Evolutionary conservation across 495 filamentous ascomycete species (phyloP).

Genomic region (Aspergillus sclerotiicarbonarius): DNA sequence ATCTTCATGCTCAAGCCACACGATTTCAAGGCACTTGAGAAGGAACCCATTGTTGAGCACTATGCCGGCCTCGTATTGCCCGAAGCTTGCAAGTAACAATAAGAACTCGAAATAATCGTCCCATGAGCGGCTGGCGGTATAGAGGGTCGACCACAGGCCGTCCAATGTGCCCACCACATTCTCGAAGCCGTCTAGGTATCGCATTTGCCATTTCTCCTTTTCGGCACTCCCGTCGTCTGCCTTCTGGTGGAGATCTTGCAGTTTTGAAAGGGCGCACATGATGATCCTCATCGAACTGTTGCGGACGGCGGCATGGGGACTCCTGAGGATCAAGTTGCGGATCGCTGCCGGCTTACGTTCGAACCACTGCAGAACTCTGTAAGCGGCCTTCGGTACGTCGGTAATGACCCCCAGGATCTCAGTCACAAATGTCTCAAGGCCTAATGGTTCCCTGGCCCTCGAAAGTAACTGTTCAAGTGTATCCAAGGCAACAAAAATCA

Average conservation of each 20-base stretch:
- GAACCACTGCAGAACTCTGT: conserved; percentile 62
- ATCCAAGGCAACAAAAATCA: conserved; percentile 65
- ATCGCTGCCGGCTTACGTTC: conserved; percentile 52
- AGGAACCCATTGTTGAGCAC: conserved; percentile 59
- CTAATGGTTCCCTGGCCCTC: conserved; percentile 64
- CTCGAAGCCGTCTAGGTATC: conserved; percentile 46
- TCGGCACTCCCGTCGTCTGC: conserved; percentile 30
- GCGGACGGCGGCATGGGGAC: conserved; percentile 59
- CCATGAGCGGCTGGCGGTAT: conserved; percentile 64
- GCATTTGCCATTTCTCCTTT: conserved; percentile 27
- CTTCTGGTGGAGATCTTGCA: conserved; percentile 49
- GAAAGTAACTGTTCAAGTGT: conserved; percentile 79
- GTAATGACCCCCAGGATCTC: conserved; percentile 54
- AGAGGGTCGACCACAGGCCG: conserved; percentile 54
- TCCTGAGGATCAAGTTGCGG: conserved; percentile 65
- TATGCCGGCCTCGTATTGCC: conserved; percentile 48
- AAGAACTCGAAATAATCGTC: conserved; percentile 77
- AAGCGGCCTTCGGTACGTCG: conserved; percentile 29
- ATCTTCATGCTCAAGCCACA: conserved; percentile 59
- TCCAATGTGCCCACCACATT: conserved; percentile 52
- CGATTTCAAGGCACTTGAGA: conserved; percentile 55
- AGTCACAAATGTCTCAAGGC: conserved; percentile 56
- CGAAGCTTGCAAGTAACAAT: conserved; percentile 55
- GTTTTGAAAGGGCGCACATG: conserved; percentile 41
- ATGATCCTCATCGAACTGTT: conserved; percentile 56